Evolutionary conservation across 2,329 filamentous ascomycete genomes (phyloP).

Genomic region (Aureobasidium sp.): DNA sequence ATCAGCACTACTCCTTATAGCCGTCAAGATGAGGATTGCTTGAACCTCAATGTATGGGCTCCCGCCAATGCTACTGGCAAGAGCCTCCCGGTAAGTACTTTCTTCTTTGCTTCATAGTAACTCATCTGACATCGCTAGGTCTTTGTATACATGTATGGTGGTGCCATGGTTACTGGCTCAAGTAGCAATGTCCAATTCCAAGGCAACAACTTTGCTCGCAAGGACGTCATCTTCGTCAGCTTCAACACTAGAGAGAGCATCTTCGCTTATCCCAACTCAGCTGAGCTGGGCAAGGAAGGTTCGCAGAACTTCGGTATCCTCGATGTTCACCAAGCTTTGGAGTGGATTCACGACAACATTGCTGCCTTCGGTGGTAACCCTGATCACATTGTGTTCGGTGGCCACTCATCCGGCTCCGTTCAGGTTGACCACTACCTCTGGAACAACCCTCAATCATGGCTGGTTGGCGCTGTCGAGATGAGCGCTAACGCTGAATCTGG

Average conservation of each 20-base stretch:
- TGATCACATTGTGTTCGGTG: slow-evolving; percentile 8
- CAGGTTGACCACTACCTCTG: slow-evolving; percentile 35
- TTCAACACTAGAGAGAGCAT: slow-evolving; percentile 15
- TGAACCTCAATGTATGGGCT: slow-evolving; percentile 14
- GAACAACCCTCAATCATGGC: slow-evolving; percentile 13
- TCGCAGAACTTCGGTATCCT: slow-evolving; percentile 15
- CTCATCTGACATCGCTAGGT: background rate
- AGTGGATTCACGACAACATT: slow-evolving; percentile 13
- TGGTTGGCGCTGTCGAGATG: slow-evolving; percentile 29
- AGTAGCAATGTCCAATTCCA: slow-evolving; percentile 24
- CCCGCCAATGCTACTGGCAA: background rate
- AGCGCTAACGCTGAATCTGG: slow-evolving; percentile 38
- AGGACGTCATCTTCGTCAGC: slow-evolving; percentile 12
- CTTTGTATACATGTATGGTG: slow-evolving; percentile 14
- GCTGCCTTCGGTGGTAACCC: slow-evolving; percentile 13
- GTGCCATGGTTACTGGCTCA: slow-evolving; percentile 15
- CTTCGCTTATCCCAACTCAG: slow-evolving; percentile 10
- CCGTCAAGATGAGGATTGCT: slow-evolving; percentile 14
- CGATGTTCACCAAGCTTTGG: slow-evolving; percentile 3
- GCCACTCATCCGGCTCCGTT: slow-evolving; percentile 31
- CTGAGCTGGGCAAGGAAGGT: slow-evolving; percentile 5
- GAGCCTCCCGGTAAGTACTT: background rate
- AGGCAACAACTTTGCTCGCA: slow-evolving; percentile 12
- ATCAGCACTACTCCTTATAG: slow-evolving; percentile 20
- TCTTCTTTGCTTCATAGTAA: too few relatives aligned